Conservation (phyloP, 169 alveolate genomes). For the Blepharisma undulans region DNA sequence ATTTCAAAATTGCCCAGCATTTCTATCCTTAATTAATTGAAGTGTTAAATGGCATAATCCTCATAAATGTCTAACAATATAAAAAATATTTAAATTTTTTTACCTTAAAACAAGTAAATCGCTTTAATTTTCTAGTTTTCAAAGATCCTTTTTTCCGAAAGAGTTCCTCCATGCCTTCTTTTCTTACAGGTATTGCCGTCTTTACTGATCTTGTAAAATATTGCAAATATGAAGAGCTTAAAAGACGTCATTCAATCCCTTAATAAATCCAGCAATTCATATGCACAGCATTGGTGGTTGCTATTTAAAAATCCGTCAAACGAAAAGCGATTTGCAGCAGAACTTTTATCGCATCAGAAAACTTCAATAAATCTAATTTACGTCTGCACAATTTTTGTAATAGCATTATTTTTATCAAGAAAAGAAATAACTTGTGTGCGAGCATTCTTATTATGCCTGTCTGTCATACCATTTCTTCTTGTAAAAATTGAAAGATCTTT, state of each 20-base stretch:
- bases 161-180: not conserved
- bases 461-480: not conserved
- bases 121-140: not conserved
- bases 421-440: not conserved
- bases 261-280: not conserved
- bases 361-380: not conserved
- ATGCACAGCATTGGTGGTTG: not conserved
- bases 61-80: not conserved
- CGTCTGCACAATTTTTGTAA: not conserved
- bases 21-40: not conserved
- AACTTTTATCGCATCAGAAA: not conserved
- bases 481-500: not conserved
- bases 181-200: not conserved
- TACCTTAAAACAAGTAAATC: not conserved
- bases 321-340: not conserved
- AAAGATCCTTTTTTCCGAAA: not conserved
- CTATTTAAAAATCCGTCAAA: not conserved
- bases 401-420: not conserved
- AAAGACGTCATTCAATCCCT: not conserved
- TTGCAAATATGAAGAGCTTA: not conserved
- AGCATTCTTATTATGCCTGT: not conserved
- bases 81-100: no score
- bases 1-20: not conserved
- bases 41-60: not conserved
- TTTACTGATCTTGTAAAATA: not conserved